Percentiles rank a stretch among this genome's conserved stretches.
phyloP scores from a whole-genome alignment of 2,329 filamentous ascomycete species.

The Geosmithia putterillii region DNA sequence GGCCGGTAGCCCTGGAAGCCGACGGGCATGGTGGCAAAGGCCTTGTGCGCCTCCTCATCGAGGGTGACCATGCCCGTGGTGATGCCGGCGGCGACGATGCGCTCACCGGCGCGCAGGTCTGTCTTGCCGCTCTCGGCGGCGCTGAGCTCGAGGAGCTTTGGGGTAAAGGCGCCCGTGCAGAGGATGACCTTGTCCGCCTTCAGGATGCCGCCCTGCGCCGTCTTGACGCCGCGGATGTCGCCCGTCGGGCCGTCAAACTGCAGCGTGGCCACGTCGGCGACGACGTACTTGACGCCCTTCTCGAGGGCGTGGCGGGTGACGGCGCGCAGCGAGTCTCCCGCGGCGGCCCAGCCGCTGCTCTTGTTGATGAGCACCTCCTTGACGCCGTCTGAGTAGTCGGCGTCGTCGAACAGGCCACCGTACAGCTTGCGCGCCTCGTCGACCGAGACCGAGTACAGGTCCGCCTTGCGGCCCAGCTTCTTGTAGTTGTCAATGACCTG shows the following conservation, averaged over 20 bases:
- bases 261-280: slow-evolving; percentile 34
- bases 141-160: slow-evolving; percentile 39
- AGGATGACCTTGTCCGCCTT: slow-evolving; percentile 39
- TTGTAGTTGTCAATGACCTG: slow-evolving; percentile 42
- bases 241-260: slow-evolving; percentile 29
- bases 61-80: slow-evolving; percentile 45
- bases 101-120: slow-evolving; percentile 35
- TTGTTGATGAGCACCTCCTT: slow-evolving; percentile 49
- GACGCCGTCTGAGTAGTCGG: slow-evolving; percentile 42
- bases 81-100: slow-evolving; percentile 47
- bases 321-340: slow-evolving; percentile 41
- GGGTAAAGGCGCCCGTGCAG: slow-evolving; percentile 45
- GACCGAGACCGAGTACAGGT: slow-evolving; percentile 29
- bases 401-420: slow-evolving; percentile 44
- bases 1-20: slow-evolving; percentile 27
- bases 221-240: slow-evolving; percentile 34
- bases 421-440: slow-evolving; percentile 37
- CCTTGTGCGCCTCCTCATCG: slow-evolving; percentile 27
- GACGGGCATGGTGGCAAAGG: slow-evolving; percentile 36
- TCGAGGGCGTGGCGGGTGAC: slow-evolving; percentile 39
- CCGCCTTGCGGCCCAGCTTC: slow-evolving; percentile 23
- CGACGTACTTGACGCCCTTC: slow-evolving; percentile 46
- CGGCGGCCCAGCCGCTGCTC: slow-evolving; percentile 52
- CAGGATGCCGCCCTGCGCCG: slow-evolving; percentile 27
- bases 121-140: slow-evolving; percentile 31